Base-by-base conservation (phyloP, 176 grass and related monocot genomes). In the Triticum aestivum region DNA sequence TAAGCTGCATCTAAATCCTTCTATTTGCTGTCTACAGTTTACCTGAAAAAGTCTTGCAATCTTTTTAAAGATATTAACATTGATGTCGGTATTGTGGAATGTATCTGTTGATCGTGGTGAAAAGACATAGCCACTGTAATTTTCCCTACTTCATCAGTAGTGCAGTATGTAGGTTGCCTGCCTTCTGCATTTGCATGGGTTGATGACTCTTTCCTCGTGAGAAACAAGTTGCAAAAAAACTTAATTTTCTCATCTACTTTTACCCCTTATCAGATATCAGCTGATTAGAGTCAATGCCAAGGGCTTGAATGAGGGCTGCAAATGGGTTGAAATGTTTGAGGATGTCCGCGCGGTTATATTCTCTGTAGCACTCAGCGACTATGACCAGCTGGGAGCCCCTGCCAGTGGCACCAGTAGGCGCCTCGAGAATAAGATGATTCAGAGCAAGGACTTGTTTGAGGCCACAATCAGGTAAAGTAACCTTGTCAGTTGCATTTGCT, bases 271-370 rank as follows among this genome's bases (percentile, higher is more conserved):
- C 87, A 98, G 97, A 84, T 96, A 94, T 86, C 97, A 96, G 87
- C 84, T 98, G 71, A 98, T 96, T 47, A 88, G 94, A 75, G 90
- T 96, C 71, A 98, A 88, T 1, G 88, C 82, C 44, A 96, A 96
- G 90, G 97, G 97, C 69, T 91, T 98, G 71, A 94, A 81, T 27
- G 84, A 98, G 61, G 94, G 97, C 56, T 98, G 97, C 79, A 98
- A 98, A 75, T 98, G 94, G 97, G 94, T 98, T 23, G 97, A 98
- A 79, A 98, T 98, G 97, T 98, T 98, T 78, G 96, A 98, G 83
- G 97, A 98, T 87, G 97, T 98, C 32, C 82, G 88, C 12, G 81
- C 89, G 49, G 94, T 98, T 59, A 96, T 98, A 77, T 98, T 98
- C 88, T 96, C 88, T 1, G 77, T 98, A 41, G 65, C 93, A 9